Conservation (phyloP, 768 basidiomycete species). For the Kwoniella sp. region DNA sequence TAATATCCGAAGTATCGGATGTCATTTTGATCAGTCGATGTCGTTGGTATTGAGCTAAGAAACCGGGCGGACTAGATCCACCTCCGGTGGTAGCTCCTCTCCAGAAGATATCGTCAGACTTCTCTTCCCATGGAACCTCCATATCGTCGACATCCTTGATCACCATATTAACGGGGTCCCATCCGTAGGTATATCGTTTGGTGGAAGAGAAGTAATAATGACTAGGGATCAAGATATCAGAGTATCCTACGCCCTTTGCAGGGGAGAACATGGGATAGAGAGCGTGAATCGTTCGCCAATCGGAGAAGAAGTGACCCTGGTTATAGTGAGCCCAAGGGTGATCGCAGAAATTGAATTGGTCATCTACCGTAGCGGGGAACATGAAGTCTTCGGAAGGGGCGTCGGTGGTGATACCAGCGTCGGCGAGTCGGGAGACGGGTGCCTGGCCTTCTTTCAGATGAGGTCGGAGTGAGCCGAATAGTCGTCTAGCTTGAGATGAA, state of each 20-base stretch:
- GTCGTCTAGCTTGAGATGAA: slow-evolving; percentile 72
- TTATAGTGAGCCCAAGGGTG: slow-evolving; percentile 79
- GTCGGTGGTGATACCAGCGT: slow-evolving; percentile 57
- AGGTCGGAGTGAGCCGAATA: slow-evolving; percentile 73
- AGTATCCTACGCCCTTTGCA: slow-evolving; percentile 78
- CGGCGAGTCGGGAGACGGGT: slow-evolving; percentile 51
- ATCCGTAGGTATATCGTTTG: slow-evolving; percentile 81
- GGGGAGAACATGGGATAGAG: slow-evolving; percentile 95
- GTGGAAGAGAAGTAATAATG: slow-evolving; percentile 93
- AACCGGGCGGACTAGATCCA: slow-evolving; percentile 81
- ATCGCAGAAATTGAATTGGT: slow-evolving; percentile 73
- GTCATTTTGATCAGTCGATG: slow-evolving; percentile 75
- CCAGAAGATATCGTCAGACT: slow-evolving; percentile 87
- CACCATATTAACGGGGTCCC: slow-evolving; percentile 75
- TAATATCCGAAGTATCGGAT: slow-evolving; percentile 62
- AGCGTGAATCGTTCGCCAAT: slow-evolving; percentile 84
- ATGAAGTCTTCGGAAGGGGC: slow-evolving; percentile 61
- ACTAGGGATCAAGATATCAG: slow-evolving; percentile 90
- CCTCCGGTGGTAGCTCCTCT: slow-evolving; percentile 95
- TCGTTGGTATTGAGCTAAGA: slow-evolving; percentile 77
- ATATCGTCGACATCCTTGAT: slow-evolving; percentile 77
- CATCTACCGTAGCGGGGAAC: slow-evolving; percentile 68
- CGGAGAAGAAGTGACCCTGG: slow-evolving; percentile 96
- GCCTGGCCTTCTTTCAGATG: slow-evolving; percentile 55
- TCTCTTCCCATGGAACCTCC: slow-evolving; percentile 86